Evolutionary conservation across 2,329 filamentous ascomycete species (phyloP).

Genomic region (Metarhizium robertsii): DNA sequence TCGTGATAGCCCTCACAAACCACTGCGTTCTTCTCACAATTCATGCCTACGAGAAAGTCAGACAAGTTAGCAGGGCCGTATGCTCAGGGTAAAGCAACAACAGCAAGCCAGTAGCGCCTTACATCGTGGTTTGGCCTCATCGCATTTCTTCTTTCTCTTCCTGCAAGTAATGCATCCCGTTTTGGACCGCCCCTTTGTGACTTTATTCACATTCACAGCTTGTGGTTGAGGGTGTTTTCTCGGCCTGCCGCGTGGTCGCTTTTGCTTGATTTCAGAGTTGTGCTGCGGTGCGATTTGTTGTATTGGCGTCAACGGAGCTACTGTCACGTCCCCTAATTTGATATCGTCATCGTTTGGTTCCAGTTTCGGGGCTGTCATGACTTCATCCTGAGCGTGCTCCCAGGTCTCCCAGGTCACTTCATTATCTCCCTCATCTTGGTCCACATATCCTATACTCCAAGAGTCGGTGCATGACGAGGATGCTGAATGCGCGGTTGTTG

Average conservation of each 20-base stretch:
- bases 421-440: slow-evolving; percentile 28
- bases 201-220: slow-evolving; percentile 50
- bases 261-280: slow-evolving; percentile 32
- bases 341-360: slow-evolving; percentile 49
- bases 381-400: slow-evolving; percentile 37
- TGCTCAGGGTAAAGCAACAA: slow-evolving; percentile 8
- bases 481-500: slow-evolving; percentile 34
- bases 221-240: slow-evolving; percentile 67
- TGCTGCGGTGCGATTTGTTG: slow-evolving; percentile 12
- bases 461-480: slow-evolving; percentile 37
- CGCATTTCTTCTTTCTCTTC: slow-evolving; percentile 64
- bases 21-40: slow-evolving; percentile 89
- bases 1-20: slow-evolving; percentile 81
- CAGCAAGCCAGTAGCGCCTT: slow-evolving; percentile 9
- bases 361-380: slow-evolving; percentile 41
- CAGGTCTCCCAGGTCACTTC: slow-evolving; percentile 41
- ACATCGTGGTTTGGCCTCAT: slow-evolving; percentile 60
- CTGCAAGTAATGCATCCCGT: slow-evolving; percentile 60
- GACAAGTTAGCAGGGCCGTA: not conserved
- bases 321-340: slow-evolving; percentile 42
- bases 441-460: slow-evolving; percentile 32
- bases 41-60: slow-evolving; percentile 49
- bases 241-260: slow-evolving; percentile 68
- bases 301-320: slow-evolving; percentile 21
- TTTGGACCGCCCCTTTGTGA: slow-evolving; percentile 67